phyloP scores from a whole-genome alignment of 2,329 filamentous ascomycete species.

The Lecanicillium sp. region DNA sequence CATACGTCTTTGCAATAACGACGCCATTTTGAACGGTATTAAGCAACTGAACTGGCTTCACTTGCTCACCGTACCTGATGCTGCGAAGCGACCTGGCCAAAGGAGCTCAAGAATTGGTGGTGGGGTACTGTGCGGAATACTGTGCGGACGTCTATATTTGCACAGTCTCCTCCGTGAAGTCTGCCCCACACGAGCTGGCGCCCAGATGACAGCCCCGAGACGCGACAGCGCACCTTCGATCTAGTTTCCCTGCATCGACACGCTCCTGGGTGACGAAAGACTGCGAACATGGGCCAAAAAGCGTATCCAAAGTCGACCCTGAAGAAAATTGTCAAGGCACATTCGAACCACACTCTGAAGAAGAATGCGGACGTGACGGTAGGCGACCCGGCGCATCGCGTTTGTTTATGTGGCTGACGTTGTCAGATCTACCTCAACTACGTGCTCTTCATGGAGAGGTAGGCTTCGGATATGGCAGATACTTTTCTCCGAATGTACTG shows the following conservation, averaged over 20 bases:
- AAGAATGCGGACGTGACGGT: constrained; percentile 85
- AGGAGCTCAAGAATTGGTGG: constrained; percentile 11
- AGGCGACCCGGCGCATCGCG: constrained; percentile 25
- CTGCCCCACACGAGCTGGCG: constrained; percentile 12
- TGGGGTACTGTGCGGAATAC: constrained; percentile 10
- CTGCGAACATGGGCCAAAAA: constrained; percentile 48
- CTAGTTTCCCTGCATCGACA: background rate
- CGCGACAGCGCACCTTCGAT: constrained; percentile 3
- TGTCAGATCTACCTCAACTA: constrained; percentile 77
- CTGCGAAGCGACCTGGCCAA: background rate
- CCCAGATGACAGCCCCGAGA: background rate
- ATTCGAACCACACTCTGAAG: constrained; percentile 71
- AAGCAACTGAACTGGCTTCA: background rate
- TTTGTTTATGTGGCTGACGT: constrained; percentile 21
- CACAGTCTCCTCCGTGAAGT: constrained; percentile 1
- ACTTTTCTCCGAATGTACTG: background rate
- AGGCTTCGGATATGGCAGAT: constrained; percentile 17
- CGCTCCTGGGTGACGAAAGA: too few species aligned
- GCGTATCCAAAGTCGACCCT: constrained; percentile 78
- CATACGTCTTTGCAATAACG: constrained; percentile 55
- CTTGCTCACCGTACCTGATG: background rate
- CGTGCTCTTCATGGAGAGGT: constrained; percentile 70
- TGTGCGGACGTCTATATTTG: background rate
- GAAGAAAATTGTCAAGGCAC: constrained; percentile 86
- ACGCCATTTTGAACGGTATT: constrained; percentile 26